phyloP scores from a whole-genome alignment of 2,329 filamentous ascomycete species.

The Penicillium sp. region DNA sequence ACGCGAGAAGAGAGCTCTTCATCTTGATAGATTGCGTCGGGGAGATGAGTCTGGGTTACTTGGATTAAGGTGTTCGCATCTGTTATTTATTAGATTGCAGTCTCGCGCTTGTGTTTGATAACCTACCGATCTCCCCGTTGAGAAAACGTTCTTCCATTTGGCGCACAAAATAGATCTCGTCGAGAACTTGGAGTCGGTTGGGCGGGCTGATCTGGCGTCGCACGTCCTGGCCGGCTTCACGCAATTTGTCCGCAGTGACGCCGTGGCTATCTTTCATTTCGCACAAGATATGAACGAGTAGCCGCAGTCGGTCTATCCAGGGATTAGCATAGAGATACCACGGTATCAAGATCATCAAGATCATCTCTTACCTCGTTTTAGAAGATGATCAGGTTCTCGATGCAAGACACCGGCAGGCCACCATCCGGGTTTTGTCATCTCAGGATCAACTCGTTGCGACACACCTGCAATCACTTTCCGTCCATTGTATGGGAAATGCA shows the following conservation, averaged over 20 bases:
- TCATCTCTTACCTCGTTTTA: conserved; percentile 26
- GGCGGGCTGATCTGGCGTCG: conserved; percentile 30
- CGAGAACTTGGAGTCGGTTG: conserved; percentile 29
- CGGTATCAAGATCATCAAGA: background rate
- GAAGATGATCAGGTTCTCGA: conserved; percentile 33
- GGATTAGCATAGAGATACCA: conserved; percentile 1
- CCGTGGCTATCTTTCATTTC: conserved; percentile 32
- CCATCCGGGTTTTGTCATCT: conserved; percentile 34
- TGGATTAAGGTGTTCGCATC: conserved; percentile 21
- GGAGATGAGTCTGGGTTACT: conserved; percentile 19
- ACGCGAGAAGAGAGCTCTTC: conserved; percentile 6
- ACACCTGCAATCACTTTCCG: conserved; percentile 29
- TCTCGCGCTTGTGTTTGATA: background rate
- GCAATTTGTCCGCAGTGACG: conserved; percentile 31
- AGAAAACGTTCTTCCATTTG: conserved; percentile 32
- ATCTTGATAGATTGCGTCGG: conserved; percentile 14
- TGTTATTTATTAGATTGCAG: background rate
- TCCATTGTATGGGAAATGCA: conserved; percentile 47
- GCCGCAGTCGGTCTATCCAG: conserved; percentile 24
- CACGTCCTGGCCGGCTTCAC: conserved; percentile 33
- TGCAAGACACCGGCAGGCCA: conserved; percentile 33
- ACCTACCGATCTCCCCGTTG: conserved; percentile 28
- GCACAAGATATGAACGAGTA: conserved; percentile 35
- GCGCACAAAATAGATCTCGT: conserved; percentile 35
- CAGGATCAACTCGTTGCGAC: conserved; percentile 31